Evolutionary conservation across 2,329 filamentous ascomycete genomes (phyloP), one percentile per base, ranked within the genome.

Genomic region (Ophiobolus disseminans): DNA sequence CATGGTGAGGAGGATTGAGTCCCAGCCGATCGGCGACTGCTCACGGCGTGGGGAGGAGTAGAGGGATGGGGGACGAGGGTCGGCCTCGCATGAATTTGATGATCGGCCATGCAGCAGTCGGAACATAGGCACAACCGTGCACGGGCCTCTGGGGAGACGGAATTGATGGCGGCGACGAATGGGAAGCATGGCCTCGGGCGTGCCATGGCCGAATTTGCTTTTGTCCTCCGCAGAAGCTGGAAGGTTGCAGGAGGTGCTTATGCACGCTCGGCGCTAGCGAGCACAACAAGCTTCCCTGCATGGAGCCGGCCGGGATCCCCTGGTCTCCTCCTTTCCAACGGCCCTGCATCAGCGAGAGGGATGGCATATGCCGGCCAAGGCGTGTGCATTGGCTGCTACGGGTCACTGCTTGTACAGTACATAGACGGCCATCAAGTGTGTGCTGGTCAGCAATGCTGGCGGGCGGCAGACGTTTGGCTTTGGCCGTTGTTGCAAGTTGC

Each of bases 81-180:
- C 51, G 53, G 56, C 47, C 55, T 63, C 61, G 57, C 63, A 68
- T 67, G 63, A 61, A 63, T 53, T 59, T 63, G 61, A 56, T 60
- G 66, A 68, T 68, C 65, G 62, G 55, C 62, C 58, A 61, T 65
- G 66, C 63, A 67, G 42, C 59, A 60, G 50, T 51, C 48, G 58
- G 59, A 51, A 59, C 53, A 53, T 57, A 58, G 50, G 60, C 61
- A 69, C 50, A 65, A 63, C 42, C 54, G 55, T 50, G 65, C 60
- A 66, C 55, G 58, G 66, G 53, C 60, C 59, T 62, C 52, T 65
- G 60, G 59, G 61, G 61, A 64, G 55, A 53, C 63, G 63, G 63
- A 45, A 63, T 55, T 31, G 50, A 46, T 40, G 49, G 40, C 40
- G 45, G 45, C 53, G 55, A 55, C 66, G 60, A 69, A 68, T 70